Conservation (phyloP, 2,329 filamentous ascomycete species). For the Dendryphion nanum region DNA sequence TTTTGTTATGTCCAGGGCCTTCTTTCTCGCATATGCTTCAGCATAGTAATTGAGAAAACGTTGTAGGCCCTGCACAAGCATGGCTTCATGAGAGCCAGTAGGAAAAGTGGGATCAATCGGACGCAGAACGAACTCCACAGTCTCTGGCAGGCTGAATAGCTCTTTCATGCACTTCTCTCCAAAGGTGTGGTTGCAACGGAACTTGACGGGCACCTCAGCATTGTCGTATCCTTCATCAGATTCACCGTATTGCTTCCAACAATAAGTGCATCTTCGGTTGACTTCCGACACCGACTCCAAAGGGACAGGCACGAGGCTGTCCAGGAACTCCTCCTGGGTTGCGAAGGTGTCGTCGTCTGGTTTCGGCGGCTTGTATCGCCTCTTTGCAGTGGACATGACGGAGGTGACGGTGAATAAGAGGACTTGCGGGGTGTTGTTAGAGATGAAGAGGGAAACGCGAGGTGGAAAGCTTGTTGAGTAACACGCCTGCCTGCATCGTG, state of each 20-base stretch:
- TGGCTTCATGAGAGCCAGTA: no score
- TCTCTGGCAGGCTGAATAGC: conserved; percentile 8
- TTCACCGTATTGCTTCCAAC: conserved; percentile 20
- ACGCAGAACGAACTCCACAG: no score
- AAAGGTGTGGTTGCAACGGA: conserved; percentile 16
- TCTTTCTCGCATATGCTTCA: no score
- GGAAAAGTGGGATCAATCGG: no score
- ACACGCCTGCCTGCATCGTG: not conserved
- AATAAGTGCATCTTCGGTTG: conserved; percentile 13
- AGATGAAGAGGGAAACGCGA: not conserved
- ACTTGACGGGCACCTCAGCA: conserved; percentile 14
- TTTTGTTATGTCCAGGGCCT: no score
- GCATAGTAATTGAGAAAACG: no score
- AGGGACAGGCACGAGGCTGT: conserved; percentile 5
- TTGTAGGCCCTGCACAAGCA: no score
- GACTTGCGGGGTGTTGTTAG: not conserved
- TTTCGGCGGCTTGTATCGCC: conserved; percentile 10
- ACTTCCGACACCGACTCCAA: conserved; percentile 7
- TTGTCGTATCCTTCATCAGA: conserved; percentile 14
- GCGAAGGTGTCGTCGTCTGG: conserved; percentile 12
- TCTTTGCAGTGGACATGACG: conserved; percentile 2
- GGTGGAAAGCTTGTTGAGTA: not conserved
- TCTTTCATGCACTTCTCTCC: conserved; percentile 16
- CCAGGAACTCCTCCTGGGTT: conserved; percentile 16
- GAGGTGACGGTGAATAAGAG: not conserved